Base-by-base conservation (phyloP, 2,329 filamentous ascomycete genomes). In the Diaporthe sp. region DNA sequence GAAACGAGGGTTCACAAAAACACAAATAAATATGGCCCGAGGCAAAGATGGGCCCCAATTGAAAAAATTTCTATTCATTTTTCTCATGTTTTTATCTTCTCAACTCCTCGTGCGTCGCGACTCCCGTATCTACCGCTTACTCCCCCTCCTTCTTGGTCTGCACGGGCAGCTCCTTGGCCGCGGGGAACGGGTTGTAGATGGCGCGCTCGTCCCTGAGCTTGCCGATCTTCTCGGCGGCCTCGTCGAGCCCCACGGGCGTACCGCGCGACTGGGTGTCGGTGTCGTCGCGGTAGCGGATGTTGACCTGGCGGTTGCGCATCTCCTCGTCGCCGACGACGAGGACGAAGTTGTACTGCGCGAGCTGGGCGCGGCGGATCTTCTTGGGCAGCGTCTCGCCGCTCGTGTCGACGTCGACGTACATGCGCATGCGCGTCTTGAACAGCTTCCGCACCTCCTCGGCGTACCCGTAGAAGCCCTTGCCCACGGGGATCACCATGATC, bases 281-380 rank as follows among this genome's bases (percentile, higher is more conserved):
- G 82, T 92, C 90, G 79, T 92, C 91, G 78, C 91, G 87, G 85
- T 92, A 91, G 74, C 91, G 89, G 75, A 92, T 89, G 81, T 92
- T 92, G 81, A 93, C 88, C 77, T 90, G 88, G 79, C 89, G 86
- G 70, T 88, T 89, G 78, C 89, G 87, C 84, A 88, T 88, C 83
- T 92, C 91, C 81, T 91, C 88, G 77, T 89, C 90, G 74, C 91
- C 91, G 77, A 92, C 90, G 74, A 92, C 90, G 80, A 96, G 94
- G 80, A 95, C 94, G 84, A 94, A 95, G 87, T 96, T 96, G 87
- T 96, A 96, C 84, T 95, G 93, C 71, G 92, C 89, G 80, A 96
- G 84, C 85, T 97, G 94, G 19, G 92, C 94, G 74, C 90, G 95
- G 79, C 94, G 92, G 79, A 97, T 95, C 91, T 97, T 97, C 90